phyloP scores from a whole-genome alignment of 768 basidiomycete species.

The Tricholomella constricta region DNA sequence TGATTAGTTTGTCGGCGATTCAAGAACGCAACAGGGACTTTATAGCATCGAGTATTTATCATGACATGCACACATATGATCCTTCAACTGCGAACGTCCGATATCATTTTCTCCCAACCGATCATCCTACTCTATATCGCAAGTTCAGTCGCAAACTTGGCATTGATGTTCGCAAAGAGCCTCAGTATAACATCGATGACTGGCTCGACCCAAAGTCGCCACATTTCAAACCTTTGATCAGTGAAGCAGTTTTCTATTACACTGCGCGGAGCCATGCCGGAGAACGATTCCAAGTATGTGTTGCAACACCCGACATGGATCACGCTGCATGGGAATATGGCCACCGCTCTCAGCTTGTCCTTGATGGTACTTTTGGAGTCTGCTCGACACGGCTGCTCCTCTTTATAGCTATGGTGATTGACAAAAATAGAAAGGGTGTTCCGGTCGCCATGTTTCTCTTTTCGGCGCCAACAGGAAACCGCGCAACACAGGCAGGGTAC shows the following conservation, averaged over 20 bases:
- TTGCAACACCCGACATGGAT: constrained; percentile 29
- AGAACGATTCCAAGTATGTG: constrained; percentile 27
- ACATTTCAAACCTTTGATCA: not conserved
- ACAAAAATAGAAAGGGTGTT: constrained; percentile 27
- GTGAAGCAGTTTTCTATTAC: constrained; percentile 28
- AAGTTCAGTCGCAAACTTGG: no score
- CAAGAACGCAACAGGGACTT: no score
- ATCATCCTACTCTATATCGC: no score
- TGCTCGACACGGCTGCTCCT: constrained; percentile 24
- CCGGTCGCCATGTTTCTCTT: constrained; percentile 34
- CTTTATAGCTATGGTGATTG: constrained; percentile 33
- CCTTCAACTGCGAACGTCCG: no score
- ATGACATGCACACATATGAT: no score
- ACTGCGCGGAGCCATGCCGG: constrained; percentile 11
- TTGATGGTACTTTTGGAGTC: constrained; percentile 26
- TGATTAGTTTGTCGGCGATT: no score
- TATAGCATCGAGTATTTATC: no score
- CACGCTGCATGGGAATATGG: constrained; percentile 23
- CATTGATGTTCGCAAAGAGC: no score
- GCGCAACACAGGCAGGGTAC: constrained; percentile 18
- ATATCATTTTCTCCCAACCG: no score
- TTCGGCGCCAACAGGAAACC: constrained; percentile 4
- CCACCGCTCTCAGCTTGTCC: constrained; percentile 18
- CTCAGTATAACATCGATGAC: constrained; percentile 6
- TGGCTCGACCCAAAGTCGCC: constrained; percentile 17